These are phyloP conservation scores for Vitis rupestris DNA, from an alignment of 164 flowering plant genomes.

Conservation along the genomic window DNA sequence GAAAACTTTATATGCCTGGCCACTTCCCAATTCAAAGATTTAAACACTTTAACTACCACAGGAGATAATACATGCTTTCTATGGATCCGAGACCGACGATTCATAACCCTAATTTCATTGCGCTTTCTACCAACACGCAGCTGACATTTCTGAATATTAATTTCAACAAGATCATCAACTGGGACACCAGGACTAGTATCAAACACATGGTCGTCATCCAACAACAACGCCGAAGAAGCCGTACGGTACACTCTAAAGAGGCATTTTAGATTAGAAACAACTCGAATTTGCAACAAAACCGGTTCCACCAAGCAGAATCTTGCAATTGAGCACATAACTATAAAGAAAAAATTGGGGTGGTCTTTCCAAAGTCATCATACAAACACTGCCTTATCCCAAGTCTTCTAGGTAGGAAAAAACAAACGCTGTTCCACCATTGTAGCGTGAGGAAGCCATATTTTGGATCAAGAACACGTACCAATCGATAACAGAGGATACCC, in stretches of 20 bases:
- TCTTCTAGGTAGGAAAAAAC: background rate
- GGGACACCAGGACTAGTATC: background rate
- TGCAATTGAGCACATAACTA: slow-evolving; percentile 11
- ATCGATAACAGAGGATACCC: too few species aligned
- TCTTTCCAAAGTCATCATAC: background rate
- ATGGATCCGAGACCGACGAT: background rate
- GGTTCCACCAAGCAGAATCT: slow-evolving; percentile 3
- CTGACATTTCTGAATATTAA: background rate
- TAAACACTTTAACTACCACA: slow-evolving; percentile 35
- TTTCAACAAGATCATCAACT: background rate
- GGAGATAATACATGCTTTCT: slow-evolving; percentile 24
- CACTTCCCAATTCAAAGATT: slow-evolving; percentile 44
- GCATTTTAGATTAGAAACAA: background rate
- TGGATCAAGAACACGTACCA: too few species aligned
- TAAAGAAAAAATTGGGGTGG: background rate
- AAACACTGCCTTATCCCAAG: background rate
- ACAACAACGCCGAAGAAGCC: slow-evolving; percentile 12
- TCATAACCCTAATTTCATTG: background rate
- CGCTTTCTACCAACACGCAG: background rate
- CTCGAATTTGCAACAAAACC: background rate
- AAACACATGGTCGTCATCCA: slow-evolving; percentile 12
- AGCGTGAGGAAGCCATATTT: background rate
- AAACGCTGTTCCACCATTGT: background rate
- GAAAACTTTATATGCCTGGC: slow-evolving; percentile 32
- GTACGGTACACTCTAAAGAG: slow-evolving; percentile 1